These are phyloP conservation scores for Euphrasia confusa DNA, from an alignment of 257 asterid species.

Conservation along the genomic window DNA sequence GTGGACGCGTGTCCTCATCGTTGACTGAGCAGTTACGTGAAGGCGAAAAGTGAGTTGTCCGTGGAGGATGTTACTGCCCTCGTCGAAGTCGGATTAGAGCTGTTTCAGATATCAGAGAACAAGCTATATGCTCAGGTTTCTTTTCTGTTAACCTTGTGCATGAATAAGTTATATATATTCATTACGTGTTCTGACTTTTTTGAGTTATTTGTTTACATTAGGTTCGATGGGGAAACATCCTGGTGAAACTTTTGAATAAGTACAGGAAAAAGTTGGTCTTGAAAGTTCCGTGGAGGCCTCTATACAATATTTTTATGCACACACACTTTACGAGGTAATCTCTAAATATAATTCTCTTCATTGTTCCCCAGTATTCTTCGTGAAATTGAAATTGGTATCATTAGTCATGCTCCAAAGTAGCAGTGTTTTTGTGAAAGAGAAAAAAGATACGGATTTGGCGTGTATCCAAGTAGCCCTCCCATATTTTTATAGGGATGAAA, in stretches of 20 bases:
- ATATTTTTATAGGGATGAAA: too few relatives aligned
- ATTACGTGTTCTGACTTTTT: constrained; percentile 28
- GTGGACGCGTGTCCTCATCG: constrained; percentile 6
- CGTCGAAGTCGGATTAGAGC: constrained; percentile 63
- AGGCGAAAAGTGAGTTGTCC: constrained; percentile 81
- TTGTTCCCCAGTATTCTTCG: constrained; percentile 8
- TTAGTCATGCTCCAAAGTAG: constrained; percentile 10
- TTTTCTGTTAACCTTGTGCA: constrained; percentile 23
- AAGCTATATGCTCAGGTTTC: constrained; percentile 82
- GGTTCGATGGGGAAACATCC: constrained; percentile 96
- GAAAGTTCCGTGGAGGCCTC: constrained; percentile 83
- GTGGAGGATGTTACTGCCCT: constrained; percentile 71
- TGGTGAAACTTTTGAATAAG: constrained; percentile 78
- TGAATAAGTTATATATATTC: constrained; percentile 13
- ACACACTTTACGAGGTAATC: constrained; percentile 87
- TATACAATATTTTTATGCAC: constrained; percentile 66
- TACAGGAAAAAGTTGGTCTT: constrained; percentile 73
- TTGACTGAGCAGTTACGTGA: constrained; percentile 59
- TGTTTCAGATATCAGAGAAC: constrained; percentile 62
- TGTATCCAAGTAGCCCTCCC: too few relatives aligned
- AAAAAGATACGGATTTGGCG: too few relatives aligned
- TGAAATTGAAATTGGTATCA: constrained; percentile 1
- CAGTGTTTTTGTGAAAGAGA: neutral
- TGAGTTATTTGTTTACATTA: constrained; percentile 37
- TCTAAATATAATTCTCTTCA: constrained; percentile 19